These are phyloP conservation scores for Erysiphe pulchra DNA, from an alignment of 2,329 filamentous ascomycete genomes.

Conservation along the genomic window DNA sequence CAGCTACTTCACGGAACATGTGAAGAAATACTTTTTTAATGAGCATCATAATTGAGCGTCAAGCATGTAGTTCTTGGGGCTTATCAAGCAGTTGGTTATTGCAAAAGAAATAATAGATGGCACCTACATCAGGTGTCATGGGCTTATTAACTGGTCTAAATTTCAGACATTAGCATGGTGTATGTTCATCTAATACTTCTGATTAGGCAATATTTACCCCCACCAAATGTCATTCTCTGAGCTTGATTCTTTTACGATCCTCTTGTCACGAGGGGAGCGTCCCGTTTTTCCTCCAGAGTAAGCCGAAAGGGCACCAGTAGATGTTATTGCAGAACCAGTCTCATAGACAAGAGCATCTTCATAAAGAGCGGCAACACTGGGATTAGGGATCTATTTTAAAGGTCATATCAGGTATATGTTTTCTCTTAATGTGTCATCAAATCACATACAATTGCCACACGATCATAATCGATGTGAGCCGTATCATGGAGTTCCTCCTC, in stretches of 20 bases:
- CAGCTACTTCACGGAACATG: too few species aligned
- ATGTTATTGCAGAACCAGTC: slow-evolving; percentile 90
- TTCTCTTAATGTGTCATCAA: not conserved
- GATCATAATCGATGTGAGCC: slow-evolving; percentile 97
- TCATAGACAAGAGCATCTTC: slow-evolving; percentile 98
- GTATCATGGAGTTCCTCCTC: slow-evolving; percentile 94
- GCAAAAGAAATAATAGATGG: not conserved
- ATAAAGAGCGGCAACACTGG: slow-evolving; percentile 70
- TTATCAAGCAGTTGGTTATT: too few species aligned
- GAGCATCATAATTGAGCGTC: too few species aligned
- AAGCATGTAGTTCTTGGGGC: too few species aligned
- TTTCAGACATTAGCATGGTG: not conserved
- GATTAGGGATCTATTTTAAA: slow-evolving; percentile 45
- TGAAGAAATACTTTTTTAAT: too few species aligned
- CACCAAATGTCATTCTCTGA: slow-evolving; percentile 94
- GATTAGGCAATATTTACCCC: slow-evolving; percentile 24
- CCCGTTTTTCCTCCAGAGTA: slow-evolving; percentile 98
- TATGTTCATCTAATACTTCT: not conserved
- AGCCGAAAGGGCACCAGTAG: slow-evolving; percentile 77
- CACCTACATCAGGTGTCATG: slow-evolving; percentile 80
- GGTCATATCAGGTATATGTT: not conserved
- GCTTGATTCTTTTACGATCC: slow-evolving; percentile 73
- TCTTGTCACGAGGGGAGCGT: slow-evolving; percentile 89
- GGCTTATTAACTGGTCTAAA: slow-evolving; percentile 76
- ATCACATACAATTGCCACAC: slow-evolving; percentile 75